A percentile compares a stretch with the other conserved stretches of the same genome.
These are phyloP conservation scores for Torrubiellomyces zombiae DNA, from an alignment of 2,329 filamentous ascomycete species.

Conservation along the genomic window DNA sequence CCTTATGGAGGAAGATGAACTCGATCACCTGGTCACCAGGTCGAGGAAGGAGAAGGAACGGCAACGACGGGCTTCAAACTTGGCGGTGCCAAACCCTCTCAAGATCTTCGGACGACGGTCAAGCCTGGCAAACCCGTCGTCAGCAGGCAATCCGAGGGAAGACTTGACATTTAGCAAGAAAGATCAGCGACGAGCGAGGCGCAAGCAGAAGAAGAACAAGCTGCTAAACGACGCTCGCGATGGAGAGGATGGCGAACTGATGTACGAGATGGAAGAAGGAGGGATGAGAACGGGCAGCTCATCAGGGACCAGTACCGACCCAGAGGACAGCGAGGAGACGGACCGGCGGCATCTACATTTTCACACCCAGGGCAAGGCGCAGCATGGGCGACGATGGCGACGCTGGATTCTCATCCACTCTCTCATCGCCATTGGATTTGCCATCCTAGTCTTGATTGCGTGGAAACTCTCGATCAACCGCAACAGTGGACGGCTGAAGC, in stretches of 20 bases:
- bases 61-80: slow-evolving; percentile 30
- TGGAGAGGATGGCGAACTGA: slow-evolving; percentile 57
- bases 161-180: slow-evolving; percentile 34
- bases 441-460: slow-evolving; percentile 36
- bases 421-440: slow-evolving; percentile 34
- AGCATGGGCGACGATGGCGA: slow-evolving; percentile 35
- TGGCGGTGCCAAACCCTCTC: slow-evolving; percentile 33
- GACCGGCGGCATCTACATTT: slow-evolving; percentile 35
- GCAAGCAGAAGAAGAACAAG: slow-evolving; percentile 35
- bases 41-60: slow-evolving; percentile 32
- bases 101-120: slow-evolving; percentile 23
- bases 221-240: slow-evolving; percentile 35
- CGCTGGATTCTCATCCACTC: slow-evolving; percentile 37
- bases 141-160: slow-evolving; percentile 27
- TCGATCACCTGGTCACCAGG: slow-evolving; percentile 41
- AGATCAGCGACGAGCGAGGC: slow-evolving; percentile 28
- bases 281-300: slow-evolving; percentile 49
- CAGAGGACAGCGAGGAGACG: slow-evolving; percentile 41
- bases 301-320: slow-evolving; percentile 44
- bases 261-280: slow-evolving; percentile 86
- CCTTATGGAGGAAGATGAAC: slow-evolving; percentile 60
- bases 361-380: slow-evolving; percentile 26
- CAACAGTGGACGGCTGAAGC: slow-evolving; percentile 14
- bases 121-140: slow-evolving; percentile 17
- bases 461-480: slow-evolving; percentile 40